phyloP scores from a whole-genome alignment of 805 yeast species.

The Candida berthetii region DNA sequence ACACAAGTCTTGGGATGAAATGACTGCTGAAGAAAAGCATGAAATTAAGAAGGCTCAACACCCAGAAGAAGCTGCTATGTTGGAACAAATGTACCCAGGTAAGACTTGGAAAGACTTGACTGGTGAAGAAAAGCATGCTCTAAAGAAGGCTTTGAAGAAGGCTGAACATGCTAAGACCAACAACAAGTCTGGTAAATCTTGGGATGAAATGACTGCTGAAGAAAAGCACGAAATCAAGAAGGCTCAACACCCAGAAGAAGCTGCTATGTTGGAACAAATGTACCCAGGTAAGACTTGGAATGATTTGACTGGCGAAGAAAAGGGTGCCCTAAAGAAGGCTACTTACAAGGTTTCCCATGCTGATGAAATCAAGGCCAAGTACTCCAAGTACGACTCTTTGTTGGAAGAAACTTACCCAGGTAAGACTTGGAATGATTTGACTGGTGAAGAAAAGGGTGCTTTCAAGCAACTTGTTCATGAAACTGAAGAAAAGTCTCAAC shows the following conservation, averaged over 20 bases:
- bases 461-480: not conserved
- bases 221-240: not conserved
- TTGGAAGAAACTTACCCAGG: not conserved
- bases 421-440: not conserved
- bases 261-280: not conserved
- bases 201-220: not conserved
- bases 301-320: not conserved
- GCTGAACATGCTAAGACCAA: not conserved
- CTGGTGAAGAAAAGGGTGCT: not conserved
- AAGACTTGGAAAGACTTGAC: not conserved
- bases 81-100: not conserved
- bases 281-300: not conserved
- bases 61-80: not conserved
- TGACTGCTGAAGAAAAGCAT: not conserved
- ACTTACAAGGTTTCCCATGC: not conserved
- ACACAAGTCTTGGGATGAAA: not conserved
- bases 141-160: not conserved
- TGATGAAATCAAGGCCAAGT: not conserved
- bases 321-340: not conserved
- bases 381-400: not conserved
- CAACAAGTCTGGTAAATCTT: not conserved
- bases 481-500: not conserved
- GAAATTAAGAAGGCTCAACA: not conserved
- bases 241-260: not conserved
- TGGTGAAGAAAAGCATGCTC: not conserved